A percentile compares a stretch with the other conserved stretches of the same genome.
Conservation (phyloP, 2,329 filamentous ascomycete genomes). For the Calonectria pteridis region DNA sequence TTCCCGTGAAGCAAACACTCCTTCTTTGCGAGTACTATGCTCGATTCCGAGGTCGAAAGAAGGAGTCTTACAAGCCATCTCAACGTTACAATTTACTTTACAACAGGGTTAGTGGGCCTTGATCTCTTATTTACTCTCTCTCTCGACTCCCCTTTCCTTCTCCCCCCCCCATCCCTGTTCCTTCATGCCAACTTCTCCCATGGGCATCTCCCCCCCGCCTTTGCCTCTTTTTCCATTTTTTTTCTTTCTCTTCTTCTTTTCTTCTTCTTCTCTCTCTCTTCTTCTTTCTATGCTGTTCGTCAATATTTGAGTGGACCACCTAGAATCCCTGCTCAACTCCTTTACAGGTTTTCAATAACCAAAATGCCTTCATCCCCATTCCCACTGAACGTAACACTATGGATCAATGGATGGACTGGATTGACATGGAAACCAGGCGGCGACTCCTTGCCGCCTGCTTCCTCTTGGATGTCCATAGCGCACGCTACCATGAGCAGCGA, state of each 20-base stretch:
- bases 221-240: background rate
- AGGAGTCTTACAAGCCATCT: constrained; percentile 61
- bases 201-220: background rate
- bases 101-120: constrained; percentile 63
- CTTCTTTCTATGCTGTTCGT: constrained; percentile 45
- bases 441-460: constrained; percentile 69
- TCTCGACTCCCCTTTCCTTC: constrained; percentile 14
- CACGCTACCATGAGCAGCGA: constrained; percentile 66
- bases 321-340: constrained; percentile 45
- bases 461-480: constrained; percentile 67
- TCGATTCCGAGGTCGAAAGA: constrained; percentile 65
- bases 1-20: constrained; percentile 66
- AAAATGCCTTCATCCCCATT: constrained; percentile 43
- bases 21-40: constrained; percentile 68
- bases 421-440: constrained; percentile 64
- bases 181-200: constrained; percentile 34
- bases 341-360: constrained; percentile 55
- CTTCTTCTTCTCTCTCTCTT: constrained; percentile 38
- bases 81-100: constrained; percentile 63
- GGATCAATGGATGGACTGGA: constrained; percentile 64
- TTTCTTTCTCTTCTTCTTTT: constrained; percentile 33
- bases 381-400: constrained; percentile 42
- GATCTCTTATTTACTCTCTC: constrained; percentile 34
- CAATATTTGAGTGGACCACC: constrained; percentile 17
- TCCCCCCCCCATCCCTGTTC: constrained; percentile 22